Evolutionary conservation across 805 yeast genomes (phyloP).

Genomic region (Dipodascus geniculatus): DNA sequence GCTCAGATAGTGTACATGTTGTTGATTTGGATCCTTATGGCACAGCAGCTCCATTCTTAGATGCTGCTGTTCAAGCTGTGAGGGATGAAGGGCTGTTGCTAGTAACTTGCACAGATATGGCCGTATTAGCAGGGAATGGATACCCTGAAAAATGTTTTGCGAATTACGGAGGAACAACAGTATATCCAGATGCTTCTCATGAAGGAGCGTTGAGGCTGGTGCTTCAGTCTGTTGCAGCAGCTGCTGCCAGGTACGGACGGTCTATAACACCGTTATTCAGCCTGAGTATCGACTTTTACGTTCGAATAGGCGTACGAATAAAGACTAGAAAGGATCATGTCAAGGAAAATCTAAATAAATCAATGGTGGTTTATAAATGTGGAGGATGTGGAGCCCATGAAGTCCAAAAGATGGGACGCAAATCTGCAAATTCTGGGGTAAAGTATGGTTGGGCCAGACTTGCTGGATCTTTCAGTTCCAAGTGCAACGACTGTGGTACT

Average conservation of each 20-base stretch:
- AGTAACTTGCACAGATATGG: constrained; percentile 93
- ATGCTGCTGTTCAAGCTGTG: constrained; percentile 78
- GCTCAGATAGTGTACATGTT: constrained; percentile 41
- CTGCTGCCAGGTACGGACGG: constrained; percentile 85
- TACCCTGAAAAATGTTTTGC: constrained; percentile 97
- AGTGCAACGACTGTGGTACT: constrained; percentile 40
- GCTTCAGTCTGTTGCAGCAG: constrained; percentile 56
- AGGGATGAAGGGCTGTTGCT: constrained; percentile 74
- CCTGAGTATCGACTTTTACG: constrained; percentile 85
- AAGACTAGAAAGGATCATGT: constrained; percentile 70
- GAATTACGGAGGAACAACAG: constrained; percentile 82
- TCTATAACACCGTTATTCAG: constrained; percentile 77
- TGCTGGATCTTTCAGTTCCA: constrained; percentile 14
- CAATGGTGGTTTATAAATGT: constrained; percentile 74
- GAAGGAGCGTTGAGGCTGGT: constrained; percentile 88
- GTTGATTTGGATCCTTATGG: constrained; percentile 97
- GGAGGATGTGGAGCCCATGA: constrained; percentile 72
- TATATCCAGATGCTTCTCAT: constrained; percentile 79
- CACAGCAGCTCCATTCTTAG: constrained; percentile 91
- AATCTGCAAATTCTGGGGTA: constrained; percentile 15
- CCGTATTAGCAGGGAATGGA: constrained; percentile 89
- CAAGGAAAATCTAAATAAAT: constrained; percentile 62
- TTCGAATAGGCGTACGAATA: constrained; percentile 73
- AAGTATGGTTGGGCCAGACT: constrained; percentile 1
- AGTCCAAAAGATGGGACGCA: constrained; percentile 66